Conservation (phyloP, 2,329 filamentous ascomycete genomes). For the Paecilomyces dactylethromorphus region DNA sequence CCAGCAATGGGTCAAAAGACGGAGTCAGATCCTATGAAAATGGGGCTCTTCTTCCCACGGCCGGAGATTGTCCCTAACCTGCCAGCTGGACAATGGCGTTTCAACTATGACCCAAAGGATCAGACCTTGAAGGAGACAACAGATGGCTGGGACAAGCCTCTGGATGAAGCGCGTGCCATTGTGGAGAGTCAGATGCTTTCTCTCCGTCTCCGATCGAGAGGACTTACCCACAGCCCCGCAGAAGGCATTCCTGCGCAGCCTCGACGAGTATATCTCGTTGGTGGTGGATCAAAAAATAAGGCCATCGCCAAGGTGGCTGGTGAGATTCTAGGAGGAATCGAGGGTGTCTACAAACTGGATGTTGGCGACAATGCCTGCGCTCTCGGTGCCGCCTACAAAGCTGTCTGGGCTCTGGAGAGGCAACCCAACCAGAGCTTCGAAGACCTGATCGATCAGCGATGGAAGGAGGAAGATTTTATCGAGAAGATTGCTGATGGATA, state of each 20-base stretch:
- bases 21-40: conserved; percentile 57
- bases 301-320: conserved; percentile 81
- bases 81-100: conserved; percentile 78
- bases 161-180: conserved; percentile 75
- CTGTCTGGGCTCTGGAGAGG: conserved; percentile 82
- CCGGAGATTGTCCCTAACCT: conserved; percentile 96
- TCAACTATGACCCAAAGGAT: conserved; percentile 51
- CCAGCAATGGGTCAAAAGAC: conserved; percentile 61
- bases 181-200: conserved; percentile 93
- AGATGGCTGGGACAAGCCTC: conserved; percentile 48
- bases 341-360: conserved; percentile 89
- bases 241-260: conserved; percentile 69
- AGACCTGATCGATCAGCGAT: conserved; percentile 73
- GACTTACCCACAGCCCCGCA: conserved; percentile 58
- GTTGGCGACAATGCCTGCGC: conserved; percentile 95
- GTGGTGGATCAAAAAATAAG: conserved; percentile 81
- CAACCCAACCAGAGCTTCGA: conserved; percentile 69
- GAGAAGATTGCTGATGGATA: conserved; percentile 80
- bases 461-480: conserved; percentile 79
- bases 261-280: conserved; percentile 85
- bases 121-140: conserved; percentile 48
- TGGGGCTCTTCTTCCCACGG: conserved; percentile 91
- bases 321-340: conserved; percentile 78
- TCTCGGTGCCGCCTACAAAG: conserved; percentile 89
- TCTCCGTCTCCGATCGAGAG: conserved; percentile 75